phyloP scores from a whole-genome alignment of 73 alveolate genomes.

The Paramecium pentaurelia region DNA sequence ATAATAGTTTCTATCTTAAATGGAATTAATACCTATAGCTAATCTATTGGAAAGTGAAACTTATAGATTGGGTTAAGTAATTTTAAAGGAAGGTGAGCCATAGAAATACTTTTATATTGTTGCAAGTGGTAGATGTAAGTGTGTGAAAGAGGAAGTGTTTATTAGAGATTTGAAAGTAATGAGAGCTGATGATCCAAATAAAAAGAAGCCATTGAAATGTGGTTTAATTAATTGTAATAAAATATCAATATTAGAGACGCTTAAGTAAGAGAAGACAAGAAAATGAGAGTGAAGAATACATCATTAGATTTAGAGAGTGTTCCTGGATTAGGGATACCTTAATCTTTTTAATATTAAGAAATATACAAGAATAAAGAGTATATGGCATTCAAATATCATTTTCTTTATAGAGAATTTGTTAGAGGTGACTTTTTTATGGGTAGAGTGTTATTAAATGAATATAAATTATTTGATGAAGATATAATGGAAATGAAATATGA shows the following conservation, averaged over 20 bases:
- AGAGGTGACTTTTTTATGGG: slow-evolving; percentile 66
- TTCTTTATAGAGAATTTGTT: slow-evolving; percentile 32
- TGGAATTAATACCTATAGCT: slow-evolving; percentile 56
- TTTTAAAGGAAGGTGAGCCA: slow-evolving; percentile 45
- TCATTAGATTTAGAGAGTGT: neutral
- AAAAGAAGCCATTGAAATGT: slow-evolving; percentile 18
- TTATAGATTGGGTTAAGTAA: slow-evolving; percentile 44
- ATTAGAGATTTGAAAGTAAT: slow-evolving; percentile 40
- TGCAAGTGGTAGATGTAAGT: slow-evolving; percentile 51
- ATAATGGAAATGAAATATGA: slow-evolving; percentile 38
- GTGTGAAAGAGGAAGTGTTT: slow-evolving; percentile 58
- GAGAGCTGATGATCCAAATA: slow-evolving; percentile 4
- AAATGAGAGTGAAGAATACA: slow-evolving; percentile 24
- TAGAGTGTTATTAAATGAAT: slow-evolving; percentile 46
- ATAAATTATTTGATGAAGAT: slow-evolving; percentile 52
- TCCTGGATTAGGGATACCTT: neutral
- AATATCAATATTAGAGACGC: neutral
- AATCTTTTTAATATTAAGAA: slow-evolving; percentile 25
- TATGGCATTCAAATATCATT: slow-evolving; percentile 48
- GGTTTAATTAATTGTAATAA: slow-evolving; percentile 16
- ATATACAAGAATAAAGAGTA: slow-evolving; percentile 9
- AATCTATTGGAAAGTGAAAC: slow-evolving; percentile 49
- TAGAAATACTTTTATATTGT: slow-evolving; percentile 47
- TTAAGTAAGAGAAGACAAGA: neutral
- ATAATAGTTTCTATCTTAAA: slow-evolving; percentile 21